Evolutionary conservation across 2,329 filamentous ascomycete genomes (phyloP).

Genomic region (Dendrostoma leiphaemia): DNA sequence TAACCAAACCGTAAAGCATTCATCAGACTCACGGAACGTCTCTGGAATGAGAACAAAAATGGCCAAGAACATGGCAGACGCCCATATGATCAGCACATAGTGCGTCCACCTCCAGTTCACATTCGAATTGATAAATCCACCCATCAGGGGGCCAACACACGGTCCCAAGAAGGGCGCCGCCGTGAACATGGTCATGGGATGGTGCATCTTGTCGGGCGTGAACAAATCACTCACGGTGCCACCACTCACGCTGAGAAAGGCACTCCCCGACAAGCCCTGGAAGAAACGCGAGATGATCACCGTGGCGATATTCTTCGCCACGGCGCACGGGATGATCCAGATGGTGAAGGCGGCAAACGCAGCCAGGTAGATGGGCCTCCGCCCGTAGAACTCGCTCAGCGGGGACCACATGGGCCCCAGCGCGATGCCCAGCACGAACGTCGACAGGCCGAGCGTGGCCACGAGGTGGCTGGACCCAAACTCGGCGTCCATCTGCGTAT

Average conservation of each 20-base stretch:
- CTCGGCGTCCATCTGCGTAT: constrained; percentile 71
- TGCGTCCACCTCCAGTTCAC: constrained; percentile 79
- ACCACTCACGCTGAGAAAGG: constrained; percentile 72
- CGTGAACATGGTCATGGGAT: constrained; percentile 81
- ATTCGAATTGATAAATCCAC: constrained; percentile 80
- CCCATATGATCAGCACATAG: constrained; percentile 83
- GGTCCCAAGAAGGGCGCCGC: constrained; percentile 64
- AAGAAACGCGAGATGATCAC: constrained; percentile 78
- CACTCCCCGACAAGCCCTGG: constrained; percentile 67
- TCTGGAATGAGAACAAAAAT: constrained; percentile 78
- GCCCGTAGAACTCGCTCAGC: constrained; percentile 76
- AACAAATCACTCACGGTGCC: constrained; percentile 86
- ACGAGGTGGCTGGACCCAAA: constrained; percentile 70
- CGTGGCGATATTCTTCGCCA: constrained; percentile 78
- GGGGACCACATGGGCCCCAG: constrained; percentile 64
- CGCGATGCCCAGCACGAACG: constrained; percentile 76
- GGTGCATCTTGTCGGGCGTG: constrained; percentile 63
- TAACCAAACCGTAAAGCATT: neutral
- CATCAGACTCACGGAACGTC: constrained; percentile 65
- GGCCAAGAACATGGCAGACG: constrained; percentile 58
- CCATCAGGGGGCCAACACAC: constrained; percentile 58
- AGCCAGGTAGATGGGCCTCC: constrained; percentile 74
- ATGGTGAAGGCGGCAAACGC: constrained; percentile 74
- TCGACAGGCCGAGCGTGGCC: constrained; percentile 75
- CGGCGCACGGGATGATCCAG: constrained; percentile 78